A percentile compares a stretch with the other conserved stretches of the same genome.
These are phyloP conservation scores for Podaxis sp. DNA, from an alignment of 768 basidiomycete genomes.

Conservation along the genomic window DNA sequence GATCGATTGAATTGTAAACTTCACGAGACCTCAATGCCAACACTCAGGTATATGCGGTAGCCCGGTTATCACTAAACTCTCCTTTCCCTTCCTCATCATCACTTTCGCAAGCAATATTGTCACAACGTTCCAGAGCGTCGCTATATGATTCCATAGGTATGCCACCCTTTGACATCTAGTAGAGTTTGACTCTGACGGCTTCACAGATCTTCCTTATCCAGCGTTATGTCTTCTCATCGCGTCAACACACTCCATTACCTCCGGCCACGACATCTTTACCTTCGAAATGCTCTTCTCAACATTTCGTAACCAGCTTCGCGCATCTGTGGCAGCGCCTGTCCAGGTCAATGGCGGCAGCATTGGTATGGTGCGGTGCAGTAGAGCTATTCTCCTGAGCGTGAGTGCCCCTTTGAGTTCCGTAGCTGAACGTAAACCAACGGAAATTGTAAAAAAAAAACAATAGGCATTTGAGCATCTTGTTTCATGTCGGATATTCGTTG, in stretches of 20 bases:
- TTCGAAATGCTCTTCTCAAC: conserved; percentile 89
- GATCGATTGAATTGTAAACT: neutral
- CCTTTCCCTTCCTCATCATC: conserved; percentile 53
- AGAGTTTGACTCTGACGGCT: neutral
- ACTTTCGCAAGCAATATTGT: conserved; percentile 41
- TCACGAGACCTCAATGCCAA: neutral
- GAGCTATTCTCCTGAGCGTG: conserved; percentile 66
- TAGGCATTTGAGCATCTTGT: conserved; percentile 81
- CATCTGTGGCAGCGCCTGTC: conserved; percentile 72
- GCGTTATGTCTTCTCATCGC: conserved; percentile 82
- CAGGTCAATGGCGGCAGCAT: conserved; percentile 73
- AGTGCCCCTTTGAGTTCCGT: conserved; percentile 25
- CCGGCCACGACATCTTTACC: conserved; percentile 79
- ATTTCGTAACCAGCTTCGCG: conserved; percentile 73
- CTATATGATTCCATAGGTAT: conserved; percentile 55
- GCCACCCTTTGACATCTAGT: conserved; percentile 20
- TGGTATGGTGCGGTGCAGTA: conserved; percentile 68
- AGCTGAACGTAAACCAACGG: neutral
- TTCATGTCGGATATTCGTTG: conserved; percentile 53
- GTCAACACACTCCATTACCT: conserved; percentile 71
- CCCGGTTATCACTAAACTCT: conserved; percentile 45
- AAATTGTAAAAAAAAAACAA: neutral
- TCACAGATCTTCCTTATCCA: conserved; percentile 73
- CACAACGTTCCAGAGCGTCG: conserved; percentile 59
- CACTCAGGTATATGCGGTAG: conserved; percentile 42